Evolutionary conservation across 2,329 filamentous ascomycete species (phyloP), one percentile per base, ranked within the genome.

Genomic region (Bipolaris oryzae): DNA sequence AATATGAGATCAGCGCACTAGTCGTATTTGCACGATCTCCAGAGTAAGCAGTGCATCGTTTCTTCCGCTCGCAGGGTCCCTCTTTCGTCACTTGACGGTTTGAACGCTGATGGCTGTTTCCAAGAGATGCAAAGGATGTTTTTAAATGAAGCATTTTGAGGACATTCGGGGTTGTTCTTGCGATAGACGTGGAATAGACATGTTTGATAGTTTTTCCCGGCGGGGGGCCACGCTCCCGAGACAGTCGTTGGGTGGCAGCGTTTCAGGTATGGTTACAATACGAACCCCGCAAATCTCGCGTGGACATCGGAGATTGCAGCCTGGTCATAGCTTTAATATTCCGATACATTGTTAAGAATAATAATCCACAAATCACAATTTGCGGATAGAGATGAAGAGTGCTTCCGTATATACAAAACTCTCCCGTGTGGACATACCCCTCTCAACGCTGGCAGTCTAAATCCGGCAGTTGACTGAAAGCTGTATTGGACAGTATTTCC

Each of bases 331-430:
- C 31, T 47, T 47, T 2, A 18, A 47, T 23, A 6, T 37, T 47
- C 44, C 18, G 16, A 47, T n/a, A 47, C 31, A 47, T 21, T 37
- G 18, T 47, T 16, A 3, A 47, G 28, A 6, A 47, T 37, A 47
- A 47, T 47, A 47, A 47, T 47, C 44, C 31, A 47, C 44, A 47
- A 47, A 47, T 35, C 31, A 47, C n/a, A 5, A 35, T 47, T 37
- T 37, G 33, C 39, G 16, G 18, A 23, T 34, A 35, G 44, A 37
- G 5, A 23, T 37, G 16, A 23, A 47, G 31, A 23, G 16, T 25
- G 16, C 39, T 42, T 42, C 21, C 11, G 7, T 25, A 25, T 16
- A 25, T 16, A 42, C 20, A 25, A 42, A 5, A 42, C 11, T n/a
- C 11, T 25, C 13, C 39, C 1, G 6, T 11, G 18, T 5, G 11